Percentiles rank a stretch among this genome's conserved stretches.
phyloP scores from a whole-genome alignment of 371 early-diverging fungal genomes.

The Rhizomucor miehei region DNA sequence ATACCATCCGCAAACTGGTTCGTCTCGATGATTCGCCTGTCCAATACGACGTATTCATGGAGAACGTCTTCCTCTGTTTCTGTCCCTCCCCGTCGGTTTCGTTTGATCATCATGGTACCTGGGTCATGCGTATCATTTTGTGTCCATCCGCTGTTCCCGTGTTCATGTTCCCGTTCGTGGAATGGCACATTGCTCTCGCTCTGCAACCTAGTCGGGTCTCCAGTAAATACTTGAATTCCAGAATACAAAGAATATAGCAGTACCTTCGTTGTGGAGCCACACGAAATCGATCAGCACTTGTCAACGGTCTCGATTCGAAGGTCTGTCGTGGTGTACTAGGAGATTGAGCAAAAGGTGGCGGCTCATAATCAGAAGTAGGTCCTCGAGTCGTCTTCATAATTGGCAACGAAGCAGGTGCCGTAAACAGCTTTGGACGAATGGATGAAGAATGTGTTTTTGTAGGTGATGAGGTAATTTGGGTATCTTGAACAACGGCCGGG shows the following conservation, averaged over 20 bases:
- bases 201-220: too few species aligned
- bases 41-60: conserved; percentile 85
- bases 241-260: too few species aligned
- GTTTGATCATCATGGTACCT: not conserved
- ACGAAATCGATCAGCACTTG: too few species aligned
- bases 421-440: not conserved
- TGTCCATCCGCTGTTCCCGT: conserved; percentile 4
- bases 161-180: not conserved
- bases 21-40: conserved; percentile 79
- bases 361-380: conserved; percentile 18
- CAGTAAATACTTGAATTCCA: too few species aligned
- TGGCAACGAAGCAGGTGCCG: conserved; percentile 2
- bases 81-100: conserved; percentile 1
- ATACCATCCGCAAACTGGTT: conserved; percentile 85
- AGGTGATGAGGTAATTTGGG: conserved; percentile 7
- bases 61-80: conserved; percentile 56
- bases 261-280: too few species aligned
- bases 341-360: conserved; percentile 35
- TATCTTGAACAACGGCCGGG: conserved; percentile 51
- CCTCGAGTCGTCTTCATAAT: not conserved
- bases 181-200: too few species aligned
- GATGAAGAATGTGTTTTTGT: conserved; percentile 7
- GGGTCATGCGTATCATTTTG: conserved; percentile 2
- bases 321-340: conserved; percentile 8
- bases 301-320: not conserved